Evolutionary conservation across 768 basidiomycete species (phyloP).

Genomic region (Candolleomyces eurysporus): DNA sequence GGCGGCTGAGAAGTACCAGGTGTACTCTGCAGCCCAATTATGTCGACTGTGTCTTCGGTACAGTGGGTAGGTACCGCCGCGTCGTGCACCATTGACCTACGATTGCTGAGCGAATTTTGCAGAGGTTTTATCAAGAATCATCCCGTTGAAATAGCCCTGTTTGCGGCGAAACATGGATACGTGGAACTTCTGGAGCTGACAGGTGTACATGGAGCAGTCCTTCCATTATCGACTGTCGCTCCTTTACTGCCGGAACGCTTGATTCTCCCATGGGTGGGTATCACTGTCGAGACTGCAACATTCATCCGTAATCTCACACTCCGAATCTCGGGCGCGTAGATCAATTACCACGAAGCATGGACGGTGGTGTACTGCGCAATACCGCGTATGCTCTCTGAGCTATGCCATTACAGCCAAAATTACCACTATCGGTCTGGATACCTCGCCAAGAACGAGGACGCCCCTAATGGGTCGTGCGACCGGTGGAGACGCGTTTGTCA

Average conservation of each 20-base stretch:
- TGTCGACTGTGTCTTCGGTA: too few species aligned
- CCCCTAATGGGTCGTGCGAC: too few species aligned
- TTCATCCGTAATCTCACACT: background rate
- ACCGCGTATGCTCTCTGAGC: too few species aligned
- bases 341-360: background rate
- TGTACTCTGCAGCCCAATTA: constrained; percentile 15
- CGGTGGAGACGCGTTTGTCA: too few species aligned
- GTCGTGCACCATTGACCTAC: too few species aligned
- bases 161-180: background rate
- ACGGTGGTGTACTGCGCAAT: too few species aligned
- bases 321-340: background rate
- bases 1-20: constrained; percentile 27
- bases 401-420: too few species aligned
- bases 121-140: background rate
- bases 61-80: too few species aligned
- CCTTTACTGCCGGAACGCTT: background rate
- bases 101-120: background rate
- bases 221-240: background rate
- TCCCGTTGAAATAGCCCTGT: background rate
- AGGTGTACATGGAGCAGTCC: background rate
- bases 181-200: background rate
- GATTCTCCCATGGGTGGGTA: background rate
- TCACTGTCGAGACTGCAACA: background rate
- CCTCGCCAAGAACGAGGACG: too few species aligned
- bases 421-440: too few species aligned